Base-by-base conservation (phyloP, 2,329 filamentous ascomycete genomes). In the Ophiostoma piceae region DNA sequence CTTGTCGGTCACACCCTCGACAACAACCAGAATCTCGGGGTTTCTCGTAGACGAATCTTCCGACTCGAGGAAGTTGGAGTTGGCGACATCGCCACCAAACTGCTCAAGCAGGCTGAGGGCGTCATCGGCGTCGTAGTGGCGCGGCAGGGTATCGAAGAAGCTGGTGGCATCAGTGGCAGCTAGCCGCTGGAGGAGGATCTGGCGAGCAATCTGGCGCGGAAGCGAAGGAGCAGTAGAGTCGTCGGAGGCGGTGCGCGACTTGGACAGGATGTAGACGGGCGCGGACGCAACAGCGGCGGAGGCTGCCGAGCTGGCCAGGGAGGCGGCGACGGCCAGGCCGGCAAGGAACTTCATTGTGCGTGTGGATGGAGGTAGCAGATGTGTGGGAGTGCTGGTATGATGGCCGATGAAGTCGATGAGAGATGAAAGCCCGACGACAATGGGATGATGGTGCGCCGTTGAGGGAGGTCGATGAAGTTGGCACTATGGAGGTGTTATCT, bases 101-200 rank as follows among this genome's bases (percentile, higher is more conserved):
- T 80, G 79, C 75, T 87, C 86, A 75, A 92, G 80, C 73, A 86
- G 79, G 67, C 81, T 79, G 54, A 91, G 78, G 9, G 85, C 83
- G 51, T 79, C 79, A 60, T 85, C 82, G 70, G 83, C 80, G 65
- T 80, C 76, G 71, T 80, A 73, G 43, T 77, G 78, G 37, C 79
- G 76, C 51, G 79, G 82, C 68, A 83, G 79, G 74, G 82, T 83
- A 76, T 79, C 82, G 75, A 80, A 80, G 73, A 80, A 81, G 73
- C 82, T 82, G 72, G 81, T 84, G 75, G 81, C 82, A 75, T 81
- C 79, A 43, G 80, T 77, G 69, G 80, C 79, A 22, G 81, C 81
- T 71, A 87, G 78, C 68, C 87, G 84, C 76, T 87, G 86, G 14
- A 87, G 82, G 66, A 89, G 77, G 75, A 90, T 82, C 71, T 88